phyloP scores from a whole-genome alignment of 352 stramenopile species.

The Phytophthora fragariae region DNA sequence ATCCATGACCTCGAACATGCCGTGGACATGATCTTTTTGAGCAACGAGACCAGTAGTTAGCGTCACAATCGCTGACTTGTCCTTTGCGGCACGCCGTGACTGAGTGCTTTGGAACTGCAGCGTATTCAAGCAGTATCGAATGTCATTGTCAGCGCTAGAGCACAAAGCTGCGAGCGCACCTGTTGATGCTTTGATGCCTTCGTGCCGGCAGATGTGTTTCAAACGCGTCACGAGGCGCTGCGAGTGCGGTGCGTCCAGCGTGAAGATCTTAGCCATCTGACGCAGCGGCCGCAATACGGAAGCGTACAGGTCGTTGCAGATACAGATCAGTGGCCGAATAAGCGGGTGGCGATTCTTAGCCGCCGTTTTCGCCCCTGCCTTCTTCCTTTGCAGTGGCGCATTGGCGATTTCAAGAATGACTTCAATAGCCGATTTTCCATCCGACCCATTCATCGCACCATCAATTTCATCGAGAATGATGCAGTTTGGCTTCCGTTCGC shows the following conservation, averaged over 20 bases:
- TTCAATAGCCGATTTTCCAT: conserved; percentile 88
- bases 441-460: conserved; percentile 92
- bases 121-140: conserved; percentile 96
- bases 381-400: conserved; percentile 75
- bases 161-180: conserved; percentile 70
- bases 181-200: conserved; percentile 85
- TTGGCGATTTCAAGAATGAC: conserved; percentile 94
- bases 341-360: conserved; percentile 74
- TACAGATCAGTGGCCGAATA: conserved; percentile 96
- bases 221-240: conserved; percentile 93
- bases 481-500: conserved; percentile 94
- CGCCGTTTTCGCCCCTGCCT: conserved; percentile 40
- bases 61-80: conserved; percentile 23
- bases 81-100: conserved; percentile 25
- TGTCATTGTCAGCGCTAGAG: conserved; percentile 86
- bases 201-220: conserved; percentile 91
- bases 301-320: conserved; percentile 99
- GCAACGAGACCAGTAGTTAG: conserved; percentile 51
- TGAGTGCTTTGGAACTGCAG: conserved; percentile 94
- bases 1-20: conserved; percentile 74
- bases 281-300: conserved; percentile 95
- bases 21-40: conserved; percentile 66
- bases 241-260: conserved; percentile 87
- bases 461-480: conserved; percentile 99
- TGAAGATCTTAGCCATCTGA: conserved; percentile 94